Percentiles rank a stretch among this genome's conserved stretches.
Evolutionary conservation across 352 stramenopile genomes (phyloP).

Genomic region (Phytophthora pistaciae): DNA sequence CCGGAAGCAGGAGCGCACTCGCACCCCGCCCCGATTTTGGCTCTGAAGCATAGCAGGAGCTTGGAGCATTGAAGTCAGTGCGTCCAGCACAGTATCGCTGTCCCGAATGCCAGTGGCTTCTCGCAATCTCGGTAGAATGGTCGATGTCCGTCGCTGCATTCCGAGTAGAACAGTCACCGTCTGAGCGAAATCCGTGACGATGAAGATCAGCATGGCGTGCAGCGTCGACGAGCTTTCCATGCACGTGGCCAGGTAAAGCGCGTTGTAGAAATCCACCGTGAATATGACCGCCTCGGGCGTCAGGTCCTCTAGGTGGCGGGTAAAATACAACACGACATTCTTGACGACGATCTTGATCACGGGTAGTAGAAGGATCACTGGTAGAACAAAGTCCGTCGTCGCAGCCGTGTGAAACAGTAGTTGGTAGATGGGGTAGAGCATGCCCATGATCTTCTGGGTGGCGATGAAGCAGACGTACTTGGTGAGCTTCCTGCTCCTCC

Average conservation of each 20-base stretch:
- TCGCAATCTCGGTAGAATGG: background rate
- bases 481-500: background rate
- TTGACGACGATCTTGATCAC: constrained; percentile 28
- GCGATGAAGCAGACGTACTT: constrained; percentile 8
- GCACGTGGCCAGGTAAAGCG: constrained; percentile 30
- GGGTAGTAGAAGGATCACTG: constrained; percentile 20
- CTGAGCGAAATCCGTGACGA: constrained; percentile 17
- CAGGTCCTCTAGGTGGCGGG: constrained; percentile 23
- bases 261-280: constrained; percentile 35
- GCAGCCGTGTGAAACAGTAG: constrained; percentile 12
- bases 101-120: background rate
- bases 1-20: constrained; percentile 13
- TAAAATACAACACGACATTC: constrained; percentile 19
- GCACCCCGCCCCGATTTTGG: background rate
- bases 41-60: background rate
- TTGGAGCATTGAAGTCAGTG: constrained; percentile 11
- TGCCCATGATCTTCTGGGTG: constrained; percentile 17
- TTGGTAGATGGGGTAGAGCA: constrained; percentile 29
- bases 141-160: constrained; percentile 5
- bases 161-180: background rate
- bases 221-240: constrained; percentile 24
- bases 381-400: background rate
- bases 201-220: constrained; percentile 11
- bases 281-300: constrained; percentile 32
- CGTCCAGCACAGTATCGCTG: constrained; percentile 7